These are phyloP conservation scores for Adansonia madagascariensis DNA, from an alignment of 441 rosid species.

Conservation along the genomic window DNA sequence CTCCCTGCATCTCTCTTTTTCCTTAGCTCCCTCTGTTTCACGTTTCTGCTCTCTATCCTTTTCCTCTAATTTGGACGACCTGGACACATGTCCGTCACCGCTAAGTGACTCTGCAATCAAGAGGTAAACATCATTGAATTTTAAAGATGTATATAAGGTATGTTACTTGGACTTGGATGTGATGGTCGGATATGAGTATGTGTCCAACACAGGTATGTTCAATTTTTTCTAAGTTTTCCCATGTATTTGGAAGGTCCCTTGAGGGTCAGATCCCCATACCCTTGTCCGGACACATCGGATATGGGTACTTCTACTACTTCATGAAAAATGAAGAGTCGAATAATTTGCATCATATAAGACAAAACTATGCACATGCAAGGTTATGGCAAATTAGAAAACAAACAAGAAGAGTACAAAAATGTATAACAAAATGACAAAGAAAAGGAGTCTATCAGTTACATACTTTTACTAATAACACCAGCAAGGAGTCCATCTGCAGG, in stretches of 20 bases:
- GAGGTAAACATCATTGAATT: neutral
- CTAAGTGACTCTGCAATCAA: slow-evolving; percentile 60
- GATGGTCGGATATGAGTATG: no score
- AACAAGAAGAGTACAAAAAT: neutral
- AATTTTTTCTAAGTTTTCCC: no score
- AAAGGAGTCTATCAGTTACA: slow-evolving; percentile 38
- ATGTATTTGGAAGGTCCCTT: no score
- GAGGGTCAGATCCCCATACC: no score
- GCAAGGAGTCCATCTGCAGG: slow-evolving; percentile 94
- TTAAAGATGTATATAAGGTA: neutral
- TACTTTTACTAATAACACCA: slow-evolving; percentile 94
- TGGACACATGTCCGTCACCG: slow-evolving; percentile 57
- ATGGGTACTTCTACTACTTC: no score
- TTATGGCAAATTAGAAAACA: neutral
- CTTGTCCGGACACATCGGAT: no score
- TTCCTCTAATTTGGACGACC: slow-evolving; percentile 57
- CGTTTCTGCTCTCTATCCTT: slow-evolving; percentile 29
- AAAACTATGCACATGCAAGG: neutral
- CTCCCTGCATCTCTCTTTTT: slow-evolving; percentile 80
- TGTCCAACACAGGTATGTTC: no score
- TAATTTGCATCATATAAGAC: neutral
- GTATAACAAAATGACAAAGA: neutral
- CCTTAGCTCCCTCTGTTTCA: slow-evolving; percentile 39
- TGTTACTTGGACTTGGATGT: no score
- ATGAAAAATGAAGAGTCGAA: neutral